A percentile compares a stretch with the other conserved stretches of the same genome.
phyloP scores from a whole-genome alignment of 106 monocot genomes.

The Platanthera zijinensis region DNA sequence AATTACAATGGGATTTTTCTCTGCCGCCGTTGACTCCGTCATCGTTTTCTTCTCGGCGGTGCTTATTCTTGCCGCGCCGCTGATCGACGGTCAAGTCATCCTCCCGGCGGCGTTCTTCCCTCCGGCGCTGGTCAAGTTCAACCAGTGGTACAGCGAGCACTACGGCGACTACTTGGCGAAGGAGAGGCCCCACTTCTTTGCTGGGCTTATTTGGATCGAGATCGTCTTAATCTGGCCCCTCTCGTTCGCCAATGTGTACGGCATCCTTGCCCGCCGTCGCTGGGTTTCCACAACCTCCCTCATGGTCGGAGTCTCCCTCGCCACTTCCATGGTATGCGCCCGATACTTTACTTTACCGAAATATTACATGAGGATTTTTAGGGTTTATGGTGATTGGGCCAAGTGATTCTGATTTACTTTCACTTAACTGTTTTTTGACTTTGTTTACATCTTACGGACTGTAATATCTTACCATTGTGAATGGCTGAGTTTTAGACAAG shows the following conservation, averaged over 20 bases:
- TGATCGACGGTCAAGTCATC: slow-evolving; percentile 36
- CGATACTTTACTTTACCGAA: neutral
- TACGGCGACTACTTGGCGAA: slow-evolving; percentile 54
- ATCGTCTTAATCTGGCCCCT: slow-evolving; percentile 45
- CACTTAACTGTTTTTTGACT: no score
- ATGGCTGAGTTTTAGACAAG: no score
- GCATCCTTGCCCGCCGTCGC: slow-evolving; percentile 23
- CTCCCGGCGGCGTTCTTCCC: slow-evolving; percentile 33
- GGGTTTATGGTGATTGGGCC: no score
- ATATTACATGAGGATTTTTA: neutral
- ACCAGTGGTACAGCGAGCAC: slow-evolving; percentile 30
- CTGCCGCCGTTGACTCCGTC: slow-evolving; percentile 16
- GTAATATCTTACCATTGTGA: no score
- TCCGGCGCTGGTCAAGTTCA: slow-evolving; percentile 23
- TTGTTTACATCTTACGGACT: no score
- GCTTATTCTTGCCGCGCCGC: slow-evolving; percentile 28
- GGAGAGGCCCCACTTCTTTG: slow-evolving; percentile 38
- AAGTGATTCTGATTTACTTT: no score
- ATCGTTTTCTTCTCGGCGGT: slow-evolving; percentile 35
- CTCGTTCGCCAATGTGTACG: slow-evolving; percentile 37
- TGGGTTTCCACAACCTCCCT: slow-evolving; percentile 44
- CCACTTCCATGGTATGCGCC: slow-evolving; percentile 45
- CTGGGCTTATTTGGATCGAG: slow-evolving; percentile 46
- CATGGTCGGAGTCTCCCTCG: slow-evolving; percentile 28
- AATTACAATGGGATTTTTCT: slow-evolving; percentile 9